Evolutionary conservation across 305 asterid genomes (phyloP), one percentile per base, ranked within the genome.

Genomic region (Fraxinus dipetala): DNA sequence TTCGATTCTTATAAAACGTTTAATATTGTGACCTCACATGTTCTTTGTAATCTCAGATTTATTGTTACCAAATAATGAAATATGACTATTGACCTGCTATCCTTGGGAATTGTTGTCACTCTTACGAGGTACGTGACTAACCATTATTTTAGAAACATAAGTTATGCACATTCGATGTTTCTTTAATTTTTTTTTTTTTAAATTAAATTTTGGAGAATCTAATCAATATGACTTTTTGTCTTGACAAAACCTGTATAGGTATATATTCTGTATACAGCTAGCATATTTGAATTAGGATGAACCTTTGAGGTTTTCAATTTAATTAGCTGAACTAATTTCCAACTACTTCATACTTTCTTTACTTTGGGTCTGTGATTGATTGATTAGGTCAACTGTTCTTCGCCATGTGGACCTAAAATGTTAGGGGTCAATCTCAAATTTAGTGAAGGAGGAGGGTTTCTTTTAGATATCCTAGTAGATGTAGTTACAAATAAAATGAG

Each of bases 281-380:
- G 7, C 72, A 63, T 63, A 26, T 24, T 63, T 63, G 72, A 63
- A 63, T 63, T 63, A 20, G 72, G 72, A 63, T 11, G 34, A 26
- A 63, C n/a, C 31, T 65, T 65, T 22, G 6, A 8, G 72, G 32
- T 26, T 22, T 32, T 70, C 75, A 70, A 70, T 70, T 34, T 16
- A 43, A 78, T 80, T 80, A 76, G 86, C 79, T 86, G 83, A 86
- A 78, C 88, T 69, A 45, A 80, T 70, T 70, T 54, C 26, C 26
- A 76, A 77, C 79, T 9, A 38, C 80, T 35, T 73, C 67, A 69
- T 0, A 20, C 34, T 51, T 56, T 26, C 35, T 43, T 24, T 6
- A 26, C 51, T 14, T 28, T 7, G 7, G 3, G 16, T 77, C 78
- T n/a, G 45, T 24, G 11, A 59, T 48, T 72, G 48, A 30, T 79